A percentile compares a stretch with the other conserved stretches of the same genome.
phyloP scores from a whole-genome alignment of 345 rosid genomes.

The Salix viminalis region DNA sequence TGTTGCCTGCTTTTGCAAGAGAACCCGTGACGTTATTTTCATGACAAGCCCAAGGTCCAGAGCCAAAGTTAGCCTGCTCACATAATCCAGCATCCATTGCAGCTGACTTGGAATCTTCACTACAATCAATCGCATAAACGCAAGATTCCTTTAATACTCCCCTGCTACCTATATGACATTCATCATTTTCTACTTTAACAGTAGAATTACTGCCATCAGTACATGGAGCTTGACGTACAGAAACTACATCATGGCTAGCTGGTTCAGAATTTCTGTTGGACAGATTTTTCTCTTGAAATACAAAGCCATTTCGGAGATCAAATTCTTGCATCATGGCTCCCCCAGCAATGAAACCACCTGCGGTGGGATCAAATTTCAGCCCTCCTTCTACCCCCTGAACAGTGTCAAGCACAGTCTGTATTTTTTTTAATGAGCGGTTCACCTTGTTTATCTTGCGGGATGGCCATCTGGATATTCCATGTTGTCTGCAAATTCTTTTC shows the following conservation, averaged over 20 bases:
- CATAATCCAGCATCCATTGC: constrained; percentile 25
- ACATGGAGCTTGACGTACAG: constrained; percentile 12
- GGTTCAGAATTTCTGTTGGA: constrained; percentile 23
- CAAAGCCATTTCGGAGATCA: constrained; percentile 32
- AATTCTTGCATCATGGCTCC: constrained; percentile 40
- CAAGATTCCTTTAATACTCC: constrained; percentile 14
- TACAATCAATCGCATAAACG: constrained; percentile 14
- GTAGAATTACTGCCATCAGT: constrained; percentile 24
- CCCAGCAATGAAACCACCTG: constrained; percentile 64
- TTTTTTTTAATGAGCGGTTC: constrained; percentile 68
- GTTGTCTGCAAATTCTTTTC: constrained; percentile 93
- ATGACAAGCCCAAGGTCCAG: constrained; percentile 31
- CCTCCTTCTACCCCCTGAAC: constrained; percentile 90
- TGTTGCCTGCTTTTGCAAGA: constrained; percentile 15
- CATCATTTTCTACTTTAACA: constrained; percentile 58
- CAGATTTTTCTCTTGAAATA: constrained; percentile 25
- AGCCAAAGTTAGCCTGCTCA: constrained; percentile 18
- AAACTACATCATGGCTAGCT: constrained; percentile 9
- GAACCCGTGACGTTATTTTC: constrained; percentile 26
- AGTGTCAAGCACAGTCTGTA: constrained; percentile 75
- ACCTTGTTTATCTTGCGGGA: constrained; percentile 93
- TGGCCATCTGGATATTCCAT: constrained; percentile 92
- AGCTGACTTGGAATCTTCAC: constrained; percentile 30
- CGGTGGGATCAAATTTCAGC: constrained; percentile 61
- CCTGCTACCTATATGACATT: constrained; percentile 15